Evolutionary conservation across 192 early-diverging fungal genomes (phyloP), one percentile per base, ranked within the genome.

Genomic region (Podila minutissima): DNA sequence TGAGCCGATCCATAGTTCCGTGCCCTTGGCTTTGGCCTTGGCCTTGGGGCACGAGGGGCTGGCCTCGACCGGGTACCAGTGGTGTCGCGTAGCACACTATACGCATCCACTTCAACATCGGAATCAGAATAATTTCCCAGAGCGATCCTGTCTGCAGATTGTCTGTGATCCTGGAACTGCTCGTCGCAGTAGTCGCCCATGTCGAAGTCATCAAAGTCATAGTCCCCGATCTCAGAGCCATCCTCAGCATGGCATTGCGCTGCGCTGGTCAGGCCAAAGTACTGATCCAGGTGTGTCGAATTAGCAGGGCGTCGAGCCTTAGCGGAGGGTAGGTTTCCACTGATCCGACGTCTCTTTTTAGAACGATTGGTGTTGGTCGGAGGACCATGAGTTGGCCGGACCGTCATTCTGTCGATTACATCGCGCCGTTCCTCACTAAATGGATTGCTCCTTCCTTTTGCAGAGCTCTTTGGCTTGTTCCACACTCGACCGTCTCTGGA

Each of bases 331-430:
- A 38, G 12, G 20, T 75, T 69, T n/a, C 62, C 62, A 61, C 74
- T 69, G 28, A 68, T 15, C 10, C 74, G 28, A 29, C 62, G 28
- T 5, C 62, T 29, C 35, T 63, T 63, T n/a, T 63, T 63, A 5
- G 62, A 66, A 20, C 74, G 74, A 10, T 46, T 31, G 20, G 62
- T 75, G 17, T 61, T 37, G 37, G 28, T 26, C 63, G 37, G 24
- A 35, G 0, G 29, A 31, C 19, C 15, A 64, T 50, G 62, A 0
- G 66, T 59, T 35, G 65, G 20, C 0, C 74, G 66, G 22, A 75
- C 74, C n/a, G 53, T 63, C 74, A 75, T 75, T 17, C 74, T 57
- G 53, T 75, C 74, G 8, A 75, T 75, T 66, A 75, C 61, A 49
- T 75, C 74, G 26, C 51, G 46, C 7, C 65, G 57, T 32, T 74